Conservation (phyloP, 495 filamentous ascomycete genomes). For the Staphylotrichum tortipilum region DNA sequence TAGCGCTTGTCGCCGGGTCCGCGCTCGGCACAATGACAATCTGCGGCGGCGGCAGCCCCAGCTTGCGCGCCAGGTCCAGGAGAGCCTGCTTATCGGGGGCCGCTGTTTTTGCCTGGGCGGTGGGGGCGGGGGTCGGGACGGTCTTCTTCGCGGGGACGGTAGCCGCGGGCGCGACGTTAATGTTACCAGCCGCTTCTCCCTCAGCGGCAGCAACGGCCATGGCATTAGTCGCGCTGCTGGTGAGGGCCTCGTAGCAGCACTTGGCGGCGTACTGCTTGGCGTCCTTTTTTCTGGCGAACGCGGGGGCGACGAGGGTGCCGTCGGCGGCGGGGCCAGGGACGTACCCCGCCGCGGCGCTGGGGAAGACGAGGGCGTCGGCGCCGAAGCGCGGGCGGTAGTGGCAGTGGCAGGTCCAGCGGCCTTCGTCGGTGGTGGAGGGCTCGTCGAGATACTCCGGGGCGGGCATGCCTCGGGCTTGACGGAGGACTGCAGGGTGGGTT, state of each 20-base stretch:
- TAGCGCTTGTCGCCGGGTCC: too few relatives aligned
- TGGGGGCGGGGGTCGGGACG: background rate
- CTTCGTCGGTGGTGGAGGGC: slow-evolving; percentile 3
- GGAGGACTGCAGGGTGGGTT: slow-evolving; percentile 11
- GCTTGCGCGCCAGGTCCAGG: too few relatives aligned
- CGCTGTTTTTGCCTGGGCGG: too few relatives aligned
- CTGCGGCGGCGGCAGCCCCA: background rate
- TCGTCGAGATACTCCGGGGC: too few relatives aligned
- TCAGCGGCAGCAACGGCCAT: too few relatives aligned
- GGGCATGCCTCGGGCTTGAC: slow-evolving; percentile 2
- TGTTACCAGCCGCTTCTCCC: too few relatives aligned
- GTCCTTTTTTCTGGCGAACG: slow-evolving; percentile 34
- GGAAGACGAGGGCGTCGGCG: slow-evolving; percentile 19
- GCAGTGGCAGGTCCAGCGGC: slow-evolving; percentile 16
- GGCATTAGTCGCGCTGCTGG: slow-evolving; percentile 19
- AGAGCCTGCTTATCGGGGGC: too few relatives aligned
- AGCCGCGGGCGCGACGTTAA: background rate
- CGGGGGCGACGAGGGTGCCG: slow-evolving; percentile 6
- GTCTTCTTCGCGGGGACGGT: background rate
- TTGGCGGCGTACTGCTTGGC: slow-evolving; percentile 40
- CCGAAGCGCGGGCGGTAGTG: slow-evolving; percentile 5
- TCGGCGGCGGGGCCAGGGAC: background rate
- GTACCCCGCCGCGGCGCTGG: slow-evolving; percentile 16
- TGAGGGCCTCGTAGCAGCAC: slow-evolving; percentile 34
- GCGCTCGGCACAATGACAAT: too few relatives aligned